phyloP scores from a whole-genome alignment of 2,329 filamentous ascomycete genomes.

The Emericellopsis cladophorae region DNA sequence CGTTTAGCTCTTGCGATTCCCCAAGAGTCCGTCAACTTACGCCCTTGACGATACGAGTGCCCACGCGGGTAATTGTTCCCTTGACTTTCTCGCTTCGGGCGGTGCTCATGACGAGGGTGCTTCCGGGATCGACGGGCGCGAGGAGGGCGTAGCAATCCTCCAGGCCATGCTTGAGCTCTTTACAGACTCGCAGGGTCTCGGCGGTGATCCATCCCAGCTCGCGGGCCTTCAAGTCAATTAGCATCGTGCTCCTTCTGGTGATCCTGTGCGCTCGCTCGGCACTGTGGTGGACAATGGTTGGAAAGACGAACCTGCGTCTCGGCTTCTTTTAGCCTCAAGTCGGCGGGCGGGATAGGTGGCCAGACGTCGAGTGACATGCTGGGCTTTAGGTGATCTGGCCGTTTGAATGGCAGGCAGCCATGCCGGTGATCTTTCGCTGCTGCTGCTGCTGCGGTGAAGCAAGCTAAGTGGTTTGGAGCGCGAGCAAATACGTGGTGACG shows the following conservation, averaged over 20 bases:
- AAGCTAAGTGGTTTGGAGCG: too few species aligned
- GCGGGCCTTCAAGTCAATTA: conserved; percentile 9
- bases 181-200: conserved; percentile 34
- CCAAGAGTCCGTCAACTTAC: conserved; percentile 33
- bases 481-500: too few species aligned
- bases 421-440: neutral
- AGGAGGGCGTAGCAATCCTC: conserved; percentile 83
- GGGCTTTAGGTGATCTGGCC: conserved; percentile 2
- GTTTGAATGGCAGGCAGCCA: conserved; percentile 3
- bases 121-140: conserved; percentile 71
- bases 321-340: conserved; percentile 36
- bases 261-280: neutral
- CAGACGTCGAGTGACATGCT: conserved; percentile 47
- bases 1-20: neutral
- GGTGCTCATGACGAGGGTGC: conserved; percentile 81
- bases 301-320: conserved; percentile 32
- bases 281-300: neutral
- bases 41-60: conserved; percentile 83
- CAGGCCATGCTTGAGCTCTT: conserved; percentile 50
- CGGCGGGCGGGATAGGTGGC: conserved; percentile 36
- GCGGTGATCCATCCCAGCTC: conserved; percentile 43
- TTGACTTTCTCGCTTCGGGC: conserved; percentile 82
- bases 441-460: too few species aligned
- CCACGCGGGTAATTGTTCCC: conserved; percentile 80
- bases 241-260: conserved; percentile 9